Conservation (phyloP, 2,329 filamentous ascomycete species). For the Parasarocladium wereldwijsianum region DNA sequence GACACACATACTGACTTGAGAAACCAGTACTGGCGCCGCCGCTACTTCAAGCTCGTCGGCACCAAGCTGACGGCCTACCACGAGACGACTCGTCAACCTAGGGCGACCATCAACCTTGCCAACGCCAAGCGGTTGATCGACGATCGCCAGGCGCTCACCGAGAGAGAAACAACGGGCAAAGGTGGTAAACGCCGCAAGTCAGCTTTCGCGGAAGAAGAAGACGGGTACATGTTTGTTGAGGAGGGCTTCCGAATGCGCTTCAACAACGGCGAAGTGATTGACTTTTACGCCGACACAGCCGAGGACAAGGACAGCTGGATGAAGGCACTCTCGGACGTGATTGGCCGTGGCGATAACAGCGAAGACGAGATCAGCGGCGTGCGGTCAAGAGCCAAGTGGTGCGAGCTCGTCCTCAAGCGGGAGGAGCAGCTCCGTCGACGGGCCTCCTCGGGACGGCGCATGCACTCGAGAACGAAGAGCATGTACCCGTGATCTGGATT, state of each 20-base stretch:
- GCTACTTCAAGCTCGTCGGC: conserved; percentile 89
- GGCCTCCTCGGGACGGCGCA: conserved; percentile 16
- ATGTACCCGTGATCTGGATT: conserved; percentile 27
- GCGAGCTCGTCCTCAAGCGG: conserved; percentile 49
- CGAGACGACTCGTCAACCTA: conserved; percentile 85
- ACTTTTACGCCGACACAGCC: conserved; percentile 89
- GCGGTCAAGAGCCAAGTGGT: conserved; percentile 45
- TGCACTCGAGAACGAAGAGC: conserved; percentile 44
- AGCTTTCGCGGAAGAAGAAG: conserved; percentile 93
- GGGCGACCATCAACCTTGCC: conserved; percentile 89
- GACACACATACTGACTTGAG: conserved; percentile 20
- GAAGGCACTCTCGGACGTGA: conserved; percentile 64
- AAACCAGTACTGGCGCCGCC: conserved; percentile 89
- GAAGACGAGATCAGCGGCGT: conserved; percentile 28
- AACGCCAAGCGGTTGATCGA: conserved; percentile 92
- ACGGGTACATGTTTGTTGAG: conserved; percentile 99
- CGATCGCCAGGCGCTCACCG: conserved; percentile 68
- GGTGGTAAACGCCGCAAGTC: conserved; percentile 75
- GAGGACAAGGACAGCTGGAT: conserved; percentile 92
- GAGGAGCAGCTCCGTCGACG: conserved; percentile 44
- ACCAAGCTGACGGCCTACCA: conserved; percentile 91
- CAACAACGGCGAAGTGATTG: conserved; percentile 94
- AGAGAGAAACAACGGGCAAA: conserved; percentile 67
- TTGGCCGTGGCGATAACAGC: conserved; percentile 38
- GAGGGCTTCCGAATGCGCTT: conserved; percentile 98